These are phyloP conservation scores for Pythium angustatum DNA, from an alignment of 352 stramenopile genomes.

Conservation along the genomic window DNA sequence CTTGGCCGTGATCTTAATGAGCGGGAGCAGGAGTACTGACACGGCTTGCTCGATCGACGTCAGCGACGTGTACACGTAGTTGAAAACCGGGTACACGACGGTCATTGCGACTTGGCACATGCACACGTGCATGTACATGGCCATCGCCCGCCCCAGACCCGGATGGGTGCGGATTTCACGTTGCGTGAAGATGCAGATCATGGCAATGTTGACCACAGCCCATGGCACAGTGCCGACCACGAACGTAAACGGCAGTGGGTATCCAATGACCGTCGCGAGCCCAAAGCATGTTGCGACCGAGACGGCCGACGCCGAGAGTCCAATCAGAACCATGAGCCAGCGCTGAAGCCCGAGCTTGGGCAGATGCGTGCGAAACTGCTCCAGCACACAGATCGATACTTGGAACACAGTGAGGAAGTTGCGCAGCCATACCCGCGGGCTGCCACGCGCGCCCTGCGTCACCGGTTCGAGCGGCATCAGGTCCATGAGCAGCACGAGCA, in stretches of 20 bases:
- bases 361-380: conserved; percentile 10
- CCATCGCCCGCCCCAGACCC: background rate
- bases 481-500: conserved; percentile 4
- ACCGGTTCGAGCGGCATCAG: conserved; percentile 6
- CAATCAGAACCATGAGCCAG: background rate
- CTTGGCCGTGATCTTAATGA: conserved; percentile 46
- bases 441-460: background rate
- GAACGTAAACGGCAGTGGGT: conserved; percentile 45
- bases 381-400: conserved; percentile 1
- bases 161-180: background rate
- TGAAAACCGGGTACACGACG: conserved; percentile 26
- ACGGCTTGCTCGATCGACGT: conserved; percentile 15
- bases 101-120: conserved; percentile 17
- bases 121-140: conserved; percentile 9
- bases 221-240: conserved; percentile 33
- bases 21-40: conserved; percentile 32
- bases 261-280: conserved; percentile 25
- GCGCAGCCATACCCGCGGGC: conserved; percentile 2
- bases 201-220: conserved; percentile 21
- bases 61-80: conserved; percentile 19
- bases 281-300: background rate
- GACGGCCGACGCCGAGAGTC: background rate
- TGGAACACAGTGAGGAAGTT: background rate
- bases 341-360: background rate
- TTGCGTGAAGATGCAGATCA: conserved; percentile 1